Base-by-base conservation (phyloP, 148 eudicot species). In the Chenopodium suecicum region DNA sequence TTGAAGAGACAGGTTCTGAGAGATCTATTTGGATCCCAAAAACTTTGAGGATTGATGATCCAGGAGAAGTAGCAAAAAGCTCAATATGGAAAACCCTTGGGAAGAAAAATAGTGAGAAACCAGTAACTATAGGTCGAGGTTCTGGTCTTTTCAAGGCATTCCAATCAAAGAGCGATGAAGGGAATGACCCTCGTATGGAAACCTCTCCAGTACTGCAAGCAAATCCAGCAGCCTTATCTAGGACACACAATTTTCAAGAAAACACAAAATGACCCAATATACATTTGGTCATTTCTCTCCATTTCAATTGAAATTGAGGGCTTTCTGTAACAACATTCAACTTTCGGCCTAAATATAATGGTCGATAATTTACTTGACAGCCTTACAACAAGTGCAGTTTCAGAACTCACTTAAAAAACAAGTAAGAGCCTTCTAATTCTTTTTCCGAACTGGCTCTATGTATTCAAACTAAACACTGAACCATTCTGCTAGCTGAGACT, bases 221-320 rank as follows among this genome's bases (percentile, higher is more conserved):
- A 60, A 92, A 91, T 79, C 97, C 97, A 70, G 91, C 97, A 22
- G 91, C 94, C 25, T 78, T 92, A 73, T 92, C 94, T 14, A 76
- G 92, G 85, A 90, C 97, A 4, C 70, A 84, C 27, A 92, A 67
- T 78, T 91, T 92, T 82, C 90, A 88, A 13, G 97, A 92, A 87
- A 87, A 73, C 81, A 83, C 84, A 13, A 87, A 46, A 85, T 71
- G 12, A 17, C 48, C 67, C 34, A 14, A 14, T 63, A 23, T 37
- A 20, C 70, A 54, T 22, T n/a, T 9, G n/a, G 48, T 52, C 54
- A 77, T 78, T 17, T 46, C 41, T 25, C 32, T 46, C 54, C 17
- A 17, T 32, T 65, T 66, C 29, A 10, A 63, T 48, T n/a, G 31
- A 44, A 25, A 29, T 65, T 7, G 73, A 48, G 60, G 72, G 72